Conservation (phyloP, 345 rosid species). For the Gossypium thurberi region DNA sequence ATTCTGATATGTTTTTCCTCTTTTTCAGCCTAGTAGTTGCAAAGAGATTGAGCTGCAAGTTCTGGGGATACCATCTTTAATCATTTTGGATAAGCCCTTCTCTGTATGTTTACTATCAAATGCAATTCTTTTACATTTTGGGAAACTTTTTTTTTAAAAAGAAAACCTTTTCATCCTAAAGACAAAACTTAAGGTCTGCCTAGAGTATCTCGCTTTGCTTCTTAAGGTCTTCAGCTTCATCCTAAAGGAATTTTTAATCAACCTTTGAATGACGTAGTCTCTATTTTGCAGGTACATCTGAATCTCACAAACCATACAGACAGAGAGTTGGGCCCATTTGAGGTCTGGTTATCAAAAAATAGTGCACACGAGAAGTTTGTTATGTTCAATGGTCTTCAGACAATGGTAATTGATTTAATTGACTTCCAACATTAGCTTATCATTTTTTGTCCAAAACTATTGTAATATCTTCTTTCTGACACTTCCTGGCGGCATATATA, state of each 20-base stretch:
- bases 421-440: not conserved
- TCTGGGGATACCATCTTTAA: slow-evolving; percentile 50
- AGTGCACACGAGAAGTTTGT: slow-evolving; percentile 55
- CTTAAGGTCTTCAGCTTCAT: not conserved
- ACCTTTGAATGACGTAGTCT: not conserved
- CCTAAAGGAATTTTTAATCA: not conserved
- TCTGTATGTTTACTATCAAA: slow-evolving; percentile 6
- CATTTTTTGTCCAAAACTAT: not conserved
- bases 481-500: not conserved
- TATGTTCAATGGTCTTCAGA: slow-evolving; percentile 73
- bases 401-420: slow-evolving; percentile 43
- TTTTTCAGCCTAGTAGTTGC: slow-evolving; percentile 50
- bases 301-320: slow-evolving; percentile 75
- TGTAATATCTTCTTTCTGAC: not conserved
- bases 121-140: not conserved
- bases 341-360: slow-evolving; percentile 58
- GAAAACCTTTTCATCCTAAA: not conserved
- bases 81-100: slow-evolving; percentile 66
- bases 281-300: slow-evolving; percentile 48
- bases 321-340: slow-evolving; percentile 72
- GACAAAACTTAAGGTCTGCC: not conserved
- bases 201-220: not conserved
- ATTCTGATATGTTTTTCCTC: slow-evolving; percentile 9
- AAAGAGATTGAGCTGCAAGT: slow-evolving; percentile 71
- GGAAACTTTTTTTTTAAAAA: not conserved